Base-by-base conservation (phyloP, 2,329 filamentous ascomycete species). In the Hysterium pulicare region DNA sequence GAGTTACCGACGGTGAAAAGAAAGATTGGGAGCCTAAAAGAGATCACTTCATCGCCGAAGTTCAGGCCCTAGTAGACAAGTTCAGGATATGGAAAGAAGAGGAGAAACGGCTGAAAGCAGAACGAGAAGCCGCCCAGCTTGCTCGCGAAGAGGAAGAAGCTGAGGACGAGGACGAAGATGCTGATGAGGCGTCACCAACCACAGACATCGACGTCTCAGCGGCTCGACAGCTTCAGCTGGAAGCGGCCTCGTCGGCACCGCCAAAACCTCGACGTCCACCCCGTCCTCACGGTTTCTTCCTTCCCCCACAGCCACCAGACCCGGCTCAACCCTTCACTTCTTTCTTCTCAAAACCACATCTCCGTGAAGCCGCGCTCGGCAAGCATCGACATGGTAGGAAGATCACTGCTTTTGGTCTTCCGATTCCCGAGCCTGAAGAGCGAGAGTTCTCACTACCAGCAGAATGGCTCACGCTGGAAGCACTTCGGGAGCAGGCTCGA, bases 21-120 rank as follows among this genome's bases (percentile, higher is more conserved):
- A 93, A 86, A 64, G 79, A 84, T 22, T 96, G 89, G 66, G 89
- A 95, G 66, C 83, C 86, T 2, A 93, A 93, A 47, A 81, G 93
- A 21, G 78, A 84, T 46, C 83, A 91, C 62, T 95, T 96, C 61
- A 85, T 96, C 55, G 79, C 77, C 43, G 89, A 94, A 47, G 90
- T 94, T 44, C 78, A 88, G 49, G 77, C 78, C 0, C 83, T 97
- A 22, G 76, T 97, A 16, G 82, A 88, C 49, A 97, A 96, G 62
- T 97, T 96, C 62, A 80, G 83, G 38, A 74, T 80, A 41, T 97
- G 90, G 90, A 90, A 84, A 48, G 79, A 90, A 47, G 88, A 95
- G 62, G 93, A 98, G 66, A 94, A 90, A 71, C 81, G 85, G 33
- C 75, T 87, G 46, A 89, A 89, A 66, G 70, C 81, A 2, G 85